These are phyloP conservation scores for Ceratobasidium sp. DNA, from an alignment of 1,284 basidiomycete genomes.

Conservation along the genomic window DNA sequence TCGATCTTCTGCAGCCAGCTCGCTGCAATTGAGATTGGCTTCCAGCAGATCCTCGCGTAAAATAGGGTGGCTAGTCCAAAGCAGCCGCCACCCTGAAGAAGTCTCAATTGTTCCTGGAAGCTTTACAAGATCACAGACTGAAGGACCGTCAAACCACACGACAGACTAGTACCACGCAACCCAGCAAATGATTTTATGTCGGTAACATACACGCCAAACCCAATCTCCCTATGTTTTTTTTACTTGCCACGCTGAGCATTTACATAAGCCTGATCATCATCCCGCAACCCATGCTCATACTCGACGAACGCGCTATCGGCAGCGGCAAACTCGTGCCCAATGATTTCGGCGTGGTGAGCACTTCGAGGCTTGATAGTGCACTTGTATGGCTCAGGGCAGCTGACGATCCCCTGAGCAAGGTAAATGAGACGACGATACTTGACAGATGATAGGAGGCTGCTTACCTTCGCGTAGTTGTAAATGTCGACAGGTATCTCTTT, in stretches of 20 bases:
- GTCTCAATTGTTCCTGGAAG: no score
- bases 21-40: no score
- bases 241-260: not conserved
- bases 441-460: no score
- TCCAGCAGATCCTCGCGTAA: no score
- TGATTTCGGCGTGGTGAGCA: not conserved
- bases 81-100: no score
- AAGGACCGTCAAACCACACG: no score
- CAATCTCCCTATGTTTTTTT: not conserved
- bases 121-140: no score
- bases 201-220: not conserved
- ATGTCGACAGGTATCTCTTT: constrained; percentile 39
- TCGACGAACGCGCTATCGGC: not conserved
- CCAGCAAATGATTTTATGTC: not conserved
- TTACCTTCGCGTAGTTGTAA: constrained; percentile 43
- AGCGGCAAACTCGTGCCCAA: not conserved
- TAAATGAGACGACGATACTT: not conserved
- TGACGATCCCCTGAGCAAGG: not conserved
- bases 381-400: not conserved
- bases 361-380: constrained; percentile 1
- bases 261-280: not conserved
- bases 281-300: not conserved
- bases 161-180: no score
- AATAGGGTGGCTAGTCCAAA: no score
- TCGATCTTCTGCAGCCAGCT: no score